Percentiles rank a stretch among this genome's conserved stretches.
Evolutionary conservation across 108 stramenopile species (phyloP).

Genomic region (Mediolabrus comicus): DNA sequence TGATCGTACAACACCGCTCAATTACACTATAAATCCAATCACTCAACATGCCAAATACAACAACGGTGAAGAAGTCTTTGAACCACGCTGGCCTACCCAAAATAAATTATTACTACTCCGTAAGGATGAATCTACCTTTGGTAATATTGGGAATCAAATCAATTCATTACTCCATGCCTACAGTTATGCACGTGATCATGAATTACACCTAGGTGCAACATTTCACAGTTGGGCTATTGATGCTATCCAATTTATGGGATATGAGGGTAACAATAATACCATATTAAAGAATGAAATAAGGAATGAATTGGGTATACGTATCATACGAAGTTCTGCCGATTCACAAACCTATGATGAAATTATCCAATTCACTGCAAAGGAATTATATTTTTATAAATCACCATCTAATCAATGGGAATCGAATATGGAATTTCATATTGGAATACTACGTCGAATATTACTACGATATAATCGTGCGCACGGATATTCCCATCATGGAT

Average conservation of each 20-base stretch:
- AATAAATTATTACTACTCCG: background rate
- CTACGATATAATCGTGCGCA: conserved; percentile 11
- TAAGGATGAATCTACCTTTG: background rate
- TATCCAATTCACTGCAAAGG: background rate
- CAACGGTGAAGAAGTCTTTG: background rate
- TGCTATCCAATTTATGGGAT: conserved; percentile 9
- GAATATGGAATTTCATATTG: conserved; percentile 12
- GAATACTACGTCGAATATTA: conserved; percentile 24
- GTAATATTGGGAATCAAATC: conserved; percentile 27
- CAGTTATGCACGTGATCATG: conserved; percentile 28
- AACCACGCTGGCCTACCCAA: background rate
- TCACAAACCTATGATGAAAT: conserved; percentile 5
- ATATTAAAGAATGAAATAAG: conserved; percentile 1
- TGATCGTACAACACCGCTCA: background rate
- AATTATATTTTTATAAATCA: conserved; percentile 24
- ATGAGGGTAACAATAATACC: background rate
- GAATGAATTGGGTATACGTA: conserved; percentile 19
- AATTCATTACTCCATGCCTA: conserved; percentile 27
- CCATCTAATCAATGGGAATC: background rate
- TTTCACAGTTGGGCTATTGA: conserved; percentile 32
- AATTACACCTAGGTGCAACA: conserved; percentile 19
- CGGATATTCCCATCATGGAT: conserved; percentile 13
- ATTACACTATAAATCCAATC: background rate
- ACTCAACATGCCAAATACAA: background rate
- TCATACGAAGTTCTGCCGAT: conserved; percentile 10